These are phyloP conservation scores for Backusella mclennaniae DNA, from an alignment of 192 early-diverging fungal genomes.

Conservation along the genomic window DNA sequence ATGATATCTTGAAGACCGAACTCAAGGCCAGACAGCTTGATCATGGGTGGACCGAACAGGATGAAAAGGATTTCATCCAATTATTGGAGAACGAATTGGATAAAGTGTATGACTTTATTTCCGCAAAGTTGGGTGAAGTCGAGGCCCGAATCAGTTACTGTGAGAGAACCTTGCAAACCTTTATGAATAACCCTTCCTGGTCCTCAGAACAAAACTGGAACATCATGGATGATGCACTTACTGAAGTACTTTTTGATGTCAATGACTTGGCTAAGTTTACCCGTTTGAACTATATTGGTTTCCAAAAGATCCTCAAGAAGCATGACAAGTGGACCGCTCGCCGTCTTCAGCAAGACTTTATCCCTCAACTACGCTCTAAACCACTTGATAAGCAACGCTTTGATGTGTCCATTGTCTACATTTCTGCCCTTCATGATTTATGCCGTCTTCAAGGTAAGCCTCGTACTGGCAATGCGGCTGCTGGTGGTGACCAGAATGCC, in stretches of 20 bases:
- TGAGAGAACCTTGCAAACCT: slow-evolving; percentile 54
- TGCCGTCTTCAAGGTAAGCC: slow-evolving; percentile 51
- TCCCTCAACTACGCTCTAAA: slow-evolving; percentile 73
- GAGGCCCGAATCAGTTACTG: slow-evolving; percentile 70
- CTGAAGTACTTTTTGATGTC: slow-evolving; percentile 71
- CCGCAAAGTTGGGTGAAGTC: slow-evolving; percentile 73
- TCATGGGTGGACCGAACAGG: slow-evolving; percentile 59
- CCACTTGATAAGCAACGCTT: slow-evolving; percentile 87
- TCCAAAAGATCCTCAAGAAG: slow-evolving; percentile 96
- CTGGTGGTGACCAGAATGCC: slow-evolving; percentile 41
- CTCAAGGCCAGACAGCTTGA: slow-evolving; percentile 68
- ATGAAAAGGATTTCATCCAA: slow-evolving; percentile 80
- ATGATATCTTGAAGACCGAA: slow-evolving; percentile 81
- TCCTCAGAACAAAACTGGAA: slow-evolving; percentile 49
- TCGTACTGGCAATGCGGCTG: slow-evolving; percentile 33
- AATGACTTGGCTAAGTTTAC: slow-evolving; percentile 81
- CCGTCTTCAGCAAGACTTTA: slow-evolving; percentile 71
- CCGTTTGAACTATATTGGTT: slow-evolving; percentile 80
- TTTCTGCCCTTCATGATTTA: slow-evolving; percentile 77
- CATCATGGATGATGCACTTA: slow-evolving; percentile 59
- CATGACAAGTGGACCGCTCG: slow-evolving; percentile 91
- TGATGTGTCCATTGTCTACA: slow-evolving; percentile 82
- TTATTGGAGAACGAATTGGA: slow-evolving; percentile 84
- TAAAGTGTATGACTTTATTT: slow-evolving; percentile 76
- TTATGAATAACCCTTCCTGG: slow-evolving; percentile 51